These are phyloP conservation scores for Chrysosporium queenslandicum DNA, from an alignment of 2,329 filamentous ascomycete species.

Conservation along the genomic window DNA sequence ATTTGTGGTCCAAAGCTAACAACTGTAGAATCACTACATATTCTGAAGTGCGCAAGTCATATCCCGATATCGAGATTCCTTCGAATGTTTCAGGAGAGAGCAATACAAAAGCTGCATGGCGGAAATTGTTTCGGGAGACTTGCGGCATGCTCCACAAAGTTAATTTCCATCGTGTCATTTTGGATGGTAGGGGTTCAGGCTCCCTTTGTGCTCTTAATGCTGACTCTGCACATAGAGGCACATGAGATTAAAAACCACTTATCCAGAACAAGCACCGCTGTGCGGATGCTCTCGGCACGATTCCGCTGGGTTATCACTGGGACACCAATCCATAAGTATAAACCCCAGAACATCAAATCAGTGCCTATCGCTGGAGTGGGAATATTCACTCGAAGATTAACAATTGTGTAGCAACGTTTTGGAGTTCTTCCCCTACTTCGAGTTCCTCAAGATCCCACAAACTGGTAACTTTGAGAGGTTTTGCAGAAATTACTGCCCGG, in stretches of 20 bases:
- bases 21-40: conserved; percentile 31
- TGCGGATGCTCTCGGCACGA: conserved; percentile 28
- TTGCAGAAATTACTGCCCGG: conserved; percentile 9
- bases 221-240: conserved; percentile 20
- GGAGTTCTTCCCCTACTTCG: conserved; percentile 34
- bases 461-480: conserved; percentile 19
- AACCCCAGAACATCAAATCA: background rate
- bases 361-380: no score
- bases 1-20: conserved; percentile 5
- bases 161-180: conserved; percentile 32
- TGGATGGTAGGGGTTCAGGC: conserved; percentile 26
- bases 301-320: conserved; percentile 34
- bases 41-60: conserved; percentile 28
- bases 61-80: conserved; percentile 22
- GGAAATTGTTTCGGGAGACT: conserved; percentile 19
- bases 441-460: conserved; percentile 29
- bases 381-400: background rate
- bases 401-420: conserved; percentile 22
- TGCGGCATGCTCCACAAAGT: conserved; percentile 29
- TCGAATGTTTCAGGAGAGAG: conserved; percentile 15
- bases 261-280: conserved; percentile 28
- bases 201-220: background rate
- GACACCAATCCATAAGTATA: conserved; percentile 33
- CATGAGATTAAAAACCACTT: conserved; percentile 31
- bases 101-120: conserved; percentile 22